A percentile compares a stretch with the other conserved stretches of the same genome.
Conservation (phyloP, 73 alveolate species). For the Paramecium bursaria region DNA sequence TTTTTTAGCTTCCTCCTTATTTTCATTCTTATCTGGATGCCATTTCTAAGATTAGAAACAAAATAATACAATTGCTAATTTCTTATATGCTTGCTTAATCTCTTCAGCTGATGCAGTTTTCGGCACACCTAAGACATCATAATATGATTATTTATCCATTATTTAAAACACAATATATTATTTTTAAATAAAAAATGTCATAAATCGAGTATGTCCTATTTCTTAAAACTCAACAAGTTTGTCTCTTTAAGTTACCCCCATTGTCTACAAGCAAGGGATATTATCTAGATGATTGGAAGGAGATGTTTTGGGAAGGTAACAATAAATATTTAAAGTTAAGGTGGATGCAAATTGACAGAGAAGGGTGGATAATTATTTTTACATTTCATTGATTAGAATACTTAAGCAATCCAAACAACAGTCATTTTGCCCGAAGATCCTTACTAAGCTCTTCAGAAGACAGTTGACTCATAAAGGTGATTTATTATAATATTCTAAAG, state of each 20-base stretch:
- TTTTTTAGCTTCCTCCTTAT: constrained; percentile 75
- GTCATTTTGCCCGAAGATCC: constrained; percentile 51
- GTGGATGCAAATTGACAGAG: constrained; percentile 55
- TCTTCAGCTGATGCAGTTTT: constrained; percentile 77
- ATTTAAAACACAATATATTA: too few relatives aligned
- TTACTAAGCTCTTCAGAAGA: constrained; percentile 5
- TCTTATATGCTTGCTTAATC: constrained; percentile 76
- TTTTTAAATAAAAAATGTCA: too few relatives aligned
- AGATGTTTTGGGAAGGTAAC: constrained; percentile 61
- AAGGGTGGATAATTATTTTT: constrained; percentile 35
- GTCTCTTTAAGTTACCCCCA: constrained; percentile 14
- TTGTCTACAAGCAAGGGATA: constrained; percentile 26
- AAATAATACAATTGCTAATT: constrained; percentile 65
- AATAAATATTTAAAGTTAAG: neutral
- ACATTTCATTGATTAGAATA: constrained; percentile 26
- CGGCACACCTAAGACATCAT: constrained; percentile 81
- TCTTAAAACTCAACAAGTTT: constrained; percentile 18
- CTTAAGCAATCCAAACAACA: constrained; percentile 6
- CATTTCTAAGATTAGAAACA: constrained; percentile 37
- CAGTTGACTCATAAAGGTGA: constrained; percentile 29
- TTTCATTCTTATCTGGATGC: constrained; percentile 70
- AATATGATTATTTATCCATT: constrained; percentile 78
- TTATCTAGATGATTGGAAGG: constrained; percentile 47
- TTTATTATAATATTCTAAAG: neutral
- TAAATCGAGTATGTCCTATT: constrained; percentile 42